Base-by-base conservation (phyloP, 768 basidiomycete species). In the Leccinum longicurvipes region DNA sequence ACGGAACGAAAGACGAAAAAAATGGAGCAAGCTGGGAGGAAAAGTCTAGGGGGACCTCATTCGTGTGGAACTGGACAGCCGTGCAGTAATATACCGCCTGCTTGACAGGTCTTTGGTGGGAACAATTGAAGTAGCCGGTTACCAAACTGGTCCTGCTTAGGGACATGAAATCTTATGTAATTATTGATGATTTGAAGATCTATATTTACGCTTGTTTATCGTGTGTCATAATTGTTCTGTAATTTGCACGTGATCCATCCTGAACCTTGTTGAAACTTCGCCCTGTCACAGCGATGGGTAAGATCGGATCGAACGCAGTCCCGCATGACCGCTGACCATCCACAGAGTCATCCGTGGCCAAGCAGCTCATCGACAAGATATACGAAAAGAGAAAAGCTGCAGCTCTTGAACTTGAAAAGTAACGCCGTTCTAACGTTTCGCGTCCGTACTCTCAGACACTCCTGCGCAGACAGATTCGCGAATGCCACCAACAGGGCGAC, bases 311-410 rank as follows among this genome's bases (percentile, higher is more conserved):
- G 23, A 4, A 25, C 14, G 7, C n/a, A 21, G 9, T 3, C 8
- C 0, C 3, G 17, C 28, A 14, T 3, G 2, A 11, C 48, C 14
- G 28, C 50, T 67, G 21, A 63, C 4, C 17, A 36, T 19, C 36
- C 15, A 4, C 53, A 93, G 91, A 93, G 65, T 76, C 84, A 54
- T 80, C 83, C 57, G 82, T 92, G 48, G 77, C 88, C 42, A 88
- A 87, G 69, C 91, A 91, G 68, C 77, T 93, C 55, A 81, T 91
- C 47, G 91, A 93, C 83, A 93, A 93, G 74, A 88, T 93, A 72
- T 97, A 98, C 70, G 95, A 98, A 79, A 93, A 94, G 75, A 84
- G 95, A 56, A 97, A 98, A 75, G 85, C 91, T 8, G 93, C 95
- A 7, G 96, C 96, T 8, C 84, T 95, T 50, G 95, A 98, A 51